Evolutionary conservation across 495 filamentous ascomycete genomes (phyloP).

Genomic region (Extremus antarcticus): DNA sequence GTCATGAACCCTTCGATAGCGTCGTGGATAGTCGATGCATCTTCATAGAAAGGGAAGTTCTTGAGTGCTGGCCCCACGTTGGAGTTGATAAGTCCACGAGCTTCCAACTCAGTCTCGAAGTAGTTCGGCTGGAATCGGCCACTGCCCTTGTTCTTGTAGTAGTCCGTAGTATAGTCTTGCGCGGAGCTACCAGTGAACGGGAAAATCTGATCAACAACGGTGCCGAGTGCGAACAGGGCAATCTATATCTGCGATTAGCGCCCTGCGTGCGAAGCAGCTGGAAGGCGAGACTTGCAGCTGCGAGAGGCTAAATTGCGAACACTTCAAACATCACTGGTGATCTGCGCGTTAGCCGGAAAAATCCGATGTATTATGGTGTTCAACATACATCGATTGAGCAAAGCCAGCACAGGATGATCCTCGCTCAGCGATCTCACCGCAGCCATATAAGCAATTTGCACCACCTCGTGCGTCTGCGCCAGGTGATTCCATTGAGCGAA

Average conservation of each 20-base stretch:
- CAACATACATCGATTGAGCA: slow-evolving; percentile 25
- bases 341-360: slow-evolving; percentile 1
- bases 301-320: slow-evolving; percentile 20
- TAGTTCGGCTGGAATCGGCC: slow-evolving; percentile 30
- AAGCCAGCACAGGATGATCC: slow-evolving; percentile 22
- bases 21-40: slow-evolving; percentile 23
- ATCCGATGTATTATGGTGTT: slow-evolving; percentile 10
- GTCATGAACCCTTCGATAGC: slow-evolving; percentile 24
- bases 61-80: slow-evolving; percentile 24
- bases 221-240: slow-evolving; percentile 23
- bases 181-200: slow-evolving; percentile 16
- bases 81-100: slow-evolving; percentile 27
- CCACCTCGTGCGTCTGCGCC: slow-evolving; percentile 26
- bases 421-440: slow-evolving; percentile 30
- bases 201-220: slow-evolving; percentile 26
- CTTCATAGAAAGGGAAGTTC: slow-evolving; percentile 31
- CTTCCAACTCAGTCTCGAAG: slow-evolving; percentile 24
- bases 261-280: too few species aligned
- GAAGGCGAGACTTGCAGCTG: not conserved
- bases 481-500: slow-evolving; percentile 25
- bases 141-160: slow-evolving; percentile 20
- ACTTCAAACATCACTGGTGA: slow-evolving; percentile 17
- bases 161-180: slow-evolving; percentile 12
- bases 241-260: too few species aligned
- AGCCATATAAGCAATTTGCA: slow-evolving; percentile 28